Conservation (phyloP, 2,329 filamentous ascomycete species). For the Claviceps sp. region DNA sequence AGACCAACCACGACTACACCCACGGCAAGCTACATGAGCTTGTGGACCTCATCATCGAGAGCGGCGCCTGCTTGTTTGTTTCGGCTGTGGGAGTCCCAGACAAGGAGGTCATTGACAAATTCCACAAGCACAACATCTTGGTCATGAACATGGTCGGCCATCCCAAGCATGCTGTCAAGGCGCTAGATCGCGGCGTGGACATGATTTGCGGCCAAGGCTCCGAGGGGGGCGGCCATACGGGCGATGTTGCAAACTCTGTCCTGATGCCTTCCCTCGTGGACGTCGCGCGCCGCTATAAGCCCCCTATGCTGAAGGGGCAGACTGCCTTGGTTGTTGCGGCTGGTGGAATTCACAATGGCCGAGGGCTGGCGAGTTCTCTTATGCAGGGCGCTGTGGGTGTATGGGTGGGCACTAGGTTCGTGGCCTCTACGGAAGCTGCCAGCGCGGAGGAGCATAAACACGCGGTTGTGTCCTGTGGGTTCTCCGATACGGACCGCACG, state of each 20-base stretch:
- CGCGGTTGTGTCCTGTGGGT: constrained; percentile 65
- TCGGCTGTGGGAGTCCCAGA: constrained; percentile 81
- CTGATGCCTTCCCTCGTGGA: constrained; percentile 80
- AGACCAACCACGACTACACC: constrained; percentile 95
- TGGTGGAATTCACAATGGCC: constrained; percentile 73
- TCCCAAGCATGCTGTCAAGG: constrained; percentile 82
- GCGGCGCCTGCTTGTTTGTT: constrained; percentile 76
- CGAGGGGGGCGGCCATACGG: constrained; percentile 88
- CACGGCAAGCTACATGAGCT: constrained; percentile 77
- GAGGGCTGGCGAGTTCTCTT: constrained; percentile 64
- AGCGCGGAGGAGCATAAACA: constrained; percentile 74
- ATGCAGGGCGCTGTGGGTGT: constrained; percentile 83
- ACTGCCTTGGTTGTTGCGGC: constrained; percentile 75
- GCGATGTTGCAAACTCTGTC: constrained; percentile 73
- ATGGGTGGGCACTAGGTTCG: constrained; percentile 91
- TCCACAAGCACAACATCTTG: constrained; percentile 69
- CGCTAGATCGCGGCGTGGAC: constrained; percentile 74
- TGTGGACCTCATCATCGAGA: constrained; percentile 72
- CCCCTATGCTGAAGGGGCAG: constrained; percentile 52
- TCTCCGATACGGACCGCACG: constrained; percentile 69
- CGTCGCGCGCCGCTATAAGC: constrained; percentile 59
- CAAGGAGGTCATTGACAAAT: constrained; percentile 51
- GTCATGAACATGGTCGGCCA: constrained; percentile 98
- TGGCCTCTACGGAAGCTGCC: constrained; percentile 68
- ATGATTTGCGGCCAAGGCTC: constrained; percentile 86